Base-by-base conservation (phyloP, 1,284 basidiomycete genomes). In the Schizophyllum amplum region DNA sequence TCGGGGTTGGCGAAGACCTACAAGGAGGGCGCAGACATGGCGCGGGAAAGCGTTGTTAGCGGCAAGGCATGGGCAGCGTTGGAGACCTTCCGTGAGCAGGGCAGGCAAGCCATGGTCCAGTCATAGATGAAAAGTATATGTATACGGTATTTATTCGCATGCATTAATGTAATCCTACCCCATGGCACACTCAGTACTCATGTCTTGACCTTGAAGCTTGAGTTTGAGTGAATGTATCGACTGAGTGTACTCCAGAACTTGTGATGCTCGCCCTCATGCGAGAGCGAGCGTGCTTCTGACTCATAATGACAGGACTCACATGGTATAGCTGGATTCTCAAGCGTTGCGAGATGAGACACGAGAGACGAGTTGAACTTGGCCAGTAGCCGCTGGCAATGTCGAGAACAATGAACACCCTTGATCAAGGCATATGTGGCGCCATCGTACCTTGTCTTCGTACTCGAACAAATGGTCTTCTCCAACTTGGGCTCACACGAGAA, bases 61-160 rank as follows among this genome's bases (percentile, higher is more conserved):
- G 92, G 94, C 1, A 81, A 76, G 27, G 93, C 93, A 9, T 87
- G 84, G 82, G 71, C 77, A 57, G 92, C 92, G 4, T 74, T 95
- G 52, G 70, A 73, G 55, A 66, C 65, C 6, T 82, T 82, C 64
- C 68, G 72, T 25, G 66, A 69, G 25, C 67, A 68, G 21, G 71
- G 72, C 4, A 66, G 61, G 48, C 56, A 62, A 27, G 64, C 66
- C 13, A 63, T 61, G 51, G 24, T 27, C 17, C 26, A 59, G 47
- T 33, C 33, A 13, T 42, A 42, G 33, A 42, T 42, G n/a, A 50
- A 5, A 24, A n/a, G n/a, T n/a, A n/a, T n/a, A n/a, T 42, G 17
- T 42, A 9, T 42, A 42, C 13, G 13, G 11, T 42, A 42, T 42
- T 42, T 42, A 42, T 42, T 42, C 33, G 33, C 33, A 42, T 17